Evolutionary conservation across 805 yeast species (phyloP), one percentile per base, ranked within the genome.

Genomic region (Metahyphopichia silvanorum): DNA sequence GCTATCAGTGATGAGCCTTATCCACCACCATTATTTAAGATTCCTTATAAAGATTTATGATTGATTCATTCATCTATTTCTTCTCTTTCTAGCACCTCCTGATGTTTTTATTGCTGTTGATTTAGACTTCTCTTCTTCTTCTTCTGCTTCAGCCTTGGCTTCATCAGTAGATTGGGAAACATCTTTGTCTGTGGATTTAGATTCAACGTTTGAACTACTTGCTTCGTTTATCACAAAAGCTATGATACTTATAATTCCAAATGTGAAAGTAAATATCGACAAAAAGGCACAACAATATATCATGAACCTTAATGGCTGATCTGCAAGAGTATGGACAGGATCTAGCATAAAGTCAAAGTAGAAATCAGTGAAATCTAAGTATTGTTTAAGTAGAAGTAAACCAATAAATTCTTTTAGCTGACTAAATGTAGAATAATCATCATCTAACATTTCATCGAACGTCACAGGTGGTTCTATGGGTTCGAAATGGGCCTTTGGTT

Each of bases 261-360:
- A 63, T 5, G 55, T 41, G 10, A 75, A 29, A 5, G 76, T 60
- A 30, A 74, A 56, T 2, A 57, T 34, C 11, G 66, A 39, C 12
- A 76, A 54, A 26, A 71, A 53, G 12, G 62, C 55, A 11, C 66
- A 58, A 17, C 74, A 60, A 46, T 74, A 77, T 20, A 69, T 48
- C 12, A 72, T 59, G 30, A 75, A 75, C 43, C 73, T 77, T 26
- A 66, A 54, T 2, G 83, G 83, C 40, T 73, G 64, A 15, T 55
- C 50, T 17, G 59, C 39, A 16, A 78, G 43, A 1, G 76, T 65
- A 10, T 44, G 46, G 12, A 67, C 36, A 16, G 86, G 86, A 34
- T 67, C 66, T 5, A 40, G 44, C 25, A 60, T 39, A 44, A 77
- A 63, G 15, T 65, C 72, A 17, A 38, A 42, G 40, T 70, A 46